These are phyloP conservation scores for Eucalyptus cloeziana DNA, from an alignment of 345 rosid genomes.

Conservation along the genomic window DNA sequence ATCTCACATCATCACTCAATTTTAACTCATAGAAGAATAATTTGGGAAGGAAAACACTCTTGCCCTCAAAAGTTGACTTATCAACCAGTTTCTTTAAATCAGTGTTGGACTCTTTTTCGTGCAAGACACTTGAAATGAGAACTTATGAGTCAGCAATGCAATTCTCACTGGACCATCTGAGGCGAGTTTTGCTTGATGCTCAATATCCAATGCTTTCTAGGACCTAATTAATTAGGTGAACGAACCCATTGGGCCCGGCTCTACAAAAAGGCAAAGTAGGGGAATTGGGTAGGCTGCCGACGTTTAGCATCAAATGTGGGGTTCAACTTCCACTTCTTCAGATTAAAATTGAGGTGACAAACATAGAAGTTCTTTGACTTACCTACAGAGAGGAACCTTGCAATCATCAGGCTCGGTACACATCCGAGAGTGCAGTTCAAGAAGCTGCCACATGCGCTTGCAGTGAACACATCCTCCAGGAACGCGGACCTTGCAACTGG, in stretches of 20 bases:
- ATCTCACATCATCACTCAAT: not conserved
- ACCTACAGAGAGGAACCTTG: conserved; percentile 87
- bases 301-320: not conserved
- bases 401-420: conserved; percentile 62
- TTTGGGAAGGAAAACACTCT: not conserved
- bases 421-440: conserved; percentile 81
- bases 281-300: not conserved
- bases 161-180: not conserved
- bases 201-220: not conserved
- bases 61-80: not conserved
- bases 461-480: conserved; percentile 66
- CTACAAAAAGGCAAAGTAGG: not conserved
- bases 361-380: not conserved
- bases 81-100: not conserved
- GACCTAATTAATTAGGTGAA: not conserved
- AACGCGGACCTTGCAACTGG: conserved; percentile 57
- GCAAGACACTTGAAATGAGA: not conserved
- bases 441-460: conserved; percentile 90
- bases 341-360: not conserved
- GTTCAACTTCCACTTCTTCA: not conserved
- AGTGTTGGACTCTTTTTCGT: not conserved
- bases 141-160: not conserved
- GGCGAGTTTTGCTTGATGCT: not conserved
- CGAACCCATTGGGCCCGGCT: not conserved
- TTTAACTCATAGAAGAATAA: not conserved